A percentile compares a stretch with the other conserved stretches of the same genome.
These are phyloP conservation scores for Globisporangium barbulae DNA, from an alignment of 352 stramenopile genomes.

Conservation along the genomic window DNA sequence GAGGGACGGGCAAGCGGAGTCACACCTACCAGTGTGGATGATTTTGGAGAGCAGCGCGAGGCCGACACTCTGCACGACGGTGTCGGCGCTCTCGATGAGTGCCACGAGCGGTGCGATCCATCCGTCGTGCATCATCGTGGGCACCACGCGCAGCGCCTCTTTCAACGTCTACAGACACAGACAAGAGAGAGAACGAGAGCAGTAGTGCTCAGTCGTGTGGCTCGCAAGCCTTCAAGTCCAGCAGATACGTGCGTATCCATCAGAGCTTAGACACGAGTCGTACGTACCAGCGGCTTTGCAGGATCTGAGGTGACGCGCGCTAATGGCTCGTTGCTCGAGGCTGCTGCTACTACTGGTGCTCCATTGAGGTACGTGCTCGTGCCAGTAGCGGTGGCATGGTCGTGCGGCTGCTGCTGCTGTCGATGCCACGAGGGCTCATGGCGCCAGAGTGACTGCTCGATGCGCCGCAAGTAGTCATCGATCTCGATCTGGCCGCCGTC, in stretches of 20 bases:
- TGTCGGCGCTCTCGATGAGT: slow-evolving; percentile 47
- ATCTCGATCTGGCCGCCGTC: slow-evolving; percentile 40
- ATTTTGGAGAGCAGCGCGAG: slow-evolving; percentile 55
- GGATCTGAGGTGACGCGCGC: slow-evolving; percentile 3
- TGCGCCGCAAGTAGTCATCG: slow-evolving; percentile 36
- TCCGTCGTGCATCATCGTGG: slow-evolving; percentile 53
- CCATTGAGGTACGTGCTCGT: neutral
- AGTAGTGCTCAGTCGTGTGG: too few species aligned
- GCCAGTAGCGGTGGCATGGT: neutral
- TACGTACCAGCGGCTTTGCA: slow-evolving; percentile 23
- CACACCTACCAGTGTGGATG: slow-evolving; percentile 34
- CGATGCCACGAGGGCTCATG: slow-evolving; percentile 33
- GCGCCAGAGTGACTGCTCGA: slow-evolving; percentile 44
- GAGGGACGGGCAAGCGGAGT: neutral
- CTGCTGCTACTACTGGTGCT: neutral
- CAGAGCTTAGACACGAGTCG: neutral
- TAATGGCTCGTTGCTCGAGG: neutral
- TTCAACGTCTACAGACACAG: slow-evolving; percentile 26
- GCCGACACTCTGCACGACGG: slow-evolving; percentile 37
- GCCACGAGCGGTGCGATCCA: slow-evolving; percentile 67
- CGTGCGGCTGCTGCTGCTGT: slow-evolving; percentile 3
- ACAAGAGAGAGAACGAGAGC: neutral
- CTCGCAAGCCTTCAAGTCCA: too few species aligned
- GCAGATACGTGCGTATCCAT: neutral
- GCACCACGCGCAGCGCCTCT: slow-evolving; percentile 48